Evolutionary conservation across 202 grass and related monocot genomes (phyloP), one percentile per base, ranked within the genome.

Genomic region (Schoenoplectus tabernaemontani): DNA sequence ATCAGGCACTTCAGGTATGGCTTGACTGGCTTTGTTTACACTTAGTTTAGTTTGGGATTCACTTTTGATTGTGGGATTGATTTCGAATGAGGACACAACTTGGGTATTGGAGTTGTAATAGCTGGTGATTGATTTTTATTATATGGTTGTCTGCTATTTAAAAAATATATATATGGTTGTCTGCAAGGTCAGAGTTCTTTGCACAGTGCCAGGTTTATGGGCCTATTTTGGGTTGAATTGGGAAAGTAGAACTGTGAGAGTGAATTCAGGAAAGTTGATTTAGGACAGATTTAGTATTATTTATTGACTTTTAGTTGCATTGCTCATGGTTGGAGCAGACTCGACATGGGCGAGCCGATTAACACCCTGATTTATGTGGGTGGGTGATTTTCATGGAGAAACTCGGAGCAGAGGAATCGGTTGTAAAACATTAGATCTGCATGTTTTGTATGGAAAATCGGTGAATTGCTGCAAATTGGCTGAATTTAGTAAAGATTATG

Each of bases 1-100:
- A 90, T 97, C 85, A 90, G 94, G 82, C 91, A 97, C 59, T 97
- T 97, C 82, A 80, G 78, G 78, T 80, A 80, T 80, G 24, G 15
- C 48, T 75, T 36, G 15, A 56, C 26, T 54, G 30, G 12, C 17
- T 74, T 54, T 9, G 3, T 56, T 37, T 4, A 37, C 2, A 20
- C 16, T 37, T 37, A 37, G 19, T 69, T 42, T 44, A 69, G n/a
- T 69, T 43, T 69, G 36, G 38, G 19, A 75, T 34, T 75, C 3
- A 15, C 28, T 34, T 54, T 36, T 15, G 7, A 7, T 3, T 75
- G 48, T 50, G 7, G 48, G 15, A 2, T 20, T 75, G 28, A 13
- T 75, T 12, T 47, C 24, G 41, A 33, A 0, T 37, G 17, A 75
- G 28, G 48, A 75, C 36, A 30, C 28, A 32, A 78, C 22, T 60